A percentile compares a stretch with the other conserved stretches of the same genome.
phyloP scores from a whole-genome alignment of 2,329 filamentous ascomycete species.

The Fusarium equiseti region DNA sequence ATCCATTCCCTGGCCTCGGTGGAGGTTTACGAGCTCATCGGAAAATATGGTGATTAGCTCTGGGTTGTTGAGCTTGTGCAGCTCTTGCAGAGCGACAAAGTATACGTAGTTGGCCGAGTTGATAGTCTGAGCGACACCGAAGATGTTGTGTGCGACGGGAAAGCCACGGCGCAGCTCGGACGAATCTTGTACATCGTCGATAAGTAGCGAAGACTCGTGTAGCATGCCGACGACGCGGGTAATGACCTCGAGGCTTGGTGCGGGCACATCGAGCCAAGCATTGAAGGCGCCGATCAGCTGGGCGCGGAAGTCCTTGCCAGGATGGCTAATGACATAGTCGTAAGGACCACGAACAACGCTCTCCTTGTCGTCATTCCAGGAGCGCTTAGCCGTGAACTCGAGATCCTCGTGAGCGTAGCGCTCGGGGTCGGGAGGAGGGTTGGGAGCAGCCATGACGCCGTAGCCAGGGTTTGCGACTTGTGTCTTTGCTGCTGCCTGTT shows the following conservation, averaged over 20 bases:
- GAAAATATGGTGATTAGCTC: conserved; percentile 77
- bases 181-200: conserved; percentile 90
- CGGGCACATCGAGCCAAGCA: conserved; percentile 80
- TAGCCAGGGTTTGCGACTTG: conserved; percentile 27
- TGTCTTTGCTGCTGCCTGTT: conserved; percentile 38
- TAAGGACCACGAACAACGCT: conserved; percentile 81
- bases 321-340: conserved; percentile 82
- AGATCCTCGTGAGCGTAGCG: conserved; percentile 69
- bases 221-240: conserved; percentile 86
- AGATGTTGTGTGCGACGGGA: conserved; percentile 86
- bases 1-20: conserved; percentile 91
- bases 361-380: conserved; percentile 82
- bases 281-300: conserved; percentile 87
- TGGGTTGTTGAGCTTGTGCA: conserved; percentile 77
- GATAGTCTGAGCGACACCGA: conserved; percentile 88
- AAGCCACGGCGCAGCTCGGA: conserved; percentile 81
- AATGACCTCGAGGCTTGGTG: conserved; percentile 77
- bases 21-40: conserved; percentile 86
- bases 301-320: conserved; percentile 86
- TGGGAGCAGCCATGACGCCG: conserved; percentile 51
- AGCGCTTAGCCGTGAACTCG: conserved; percentile 62
- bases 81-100: conserved; percentile 81
- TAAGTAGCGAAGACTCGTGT: conserved; percentile 84
- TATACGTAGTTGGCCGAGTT: conserved; percentile 93
- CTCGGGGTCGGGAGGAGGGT: conserved; percentile 60